Base-by-base conservation (phyloP, 2,329 filamentous ascomycete species). In the Dactylella cylindrospora region DNA sequence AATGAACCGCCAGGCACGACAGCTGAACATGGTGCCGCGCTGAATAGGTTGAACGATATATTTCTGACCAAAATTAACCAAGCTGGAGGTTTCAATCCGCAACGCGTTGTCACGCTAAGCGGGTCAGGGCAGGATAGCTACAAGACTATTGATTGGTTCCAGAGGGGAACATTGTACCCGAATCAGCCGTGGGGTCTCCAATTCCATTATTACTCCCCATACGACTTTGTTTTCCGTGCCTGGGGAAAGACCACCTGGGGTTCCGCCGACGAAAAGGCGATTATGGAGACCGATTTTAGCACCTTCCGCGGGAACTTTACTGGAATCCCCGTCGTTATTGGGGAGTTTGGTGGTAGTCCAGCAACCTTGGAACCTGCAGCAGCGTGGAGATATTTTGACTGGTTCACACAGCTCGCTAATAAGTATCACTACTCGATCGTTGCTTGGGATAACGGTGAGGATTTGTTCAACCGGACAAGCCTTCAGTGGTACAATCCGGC, bases 171-270 rank as follows among this genome's bases (percentile, higher is more conserved):
- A 1, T 74, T 76, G 23, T 78, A 77, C 32, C 74, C 75, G 9
- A 80, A 81, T 54, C 69, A 71, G 46, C 80, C 80, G 0, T 83
- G 79, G 76, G 80, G 77, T 0, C 74, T 83, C 23, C 80, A 83
- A 68, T 83, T 80, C 68, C 80, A 83, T 67, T 83, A 82, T 70
- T 83, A 83, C 71, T 76, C 74, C 4, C 79, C 79, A 6, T 81
- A 78, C 70, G 75, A 76, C 64, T 76, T 77, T 41, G 71, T 75
- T 12, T 76, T 77, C 66, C 53, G 53, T 8, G 53, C 53, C 9
- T 83, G 80, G 80, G 81, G 81, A 13, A 80, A 80, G 68, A 82
- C 80, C 0, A 79, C 77, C 32, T 81, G 79, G 80, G 80, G 81
- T n/a, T 78, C 77, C 1, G 77, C 76, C 20, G 73, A 73, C 1